Conservation (phyloP, 2,329 filamentous ascomycete species). For the Hypoxylon sp. region DNA sequence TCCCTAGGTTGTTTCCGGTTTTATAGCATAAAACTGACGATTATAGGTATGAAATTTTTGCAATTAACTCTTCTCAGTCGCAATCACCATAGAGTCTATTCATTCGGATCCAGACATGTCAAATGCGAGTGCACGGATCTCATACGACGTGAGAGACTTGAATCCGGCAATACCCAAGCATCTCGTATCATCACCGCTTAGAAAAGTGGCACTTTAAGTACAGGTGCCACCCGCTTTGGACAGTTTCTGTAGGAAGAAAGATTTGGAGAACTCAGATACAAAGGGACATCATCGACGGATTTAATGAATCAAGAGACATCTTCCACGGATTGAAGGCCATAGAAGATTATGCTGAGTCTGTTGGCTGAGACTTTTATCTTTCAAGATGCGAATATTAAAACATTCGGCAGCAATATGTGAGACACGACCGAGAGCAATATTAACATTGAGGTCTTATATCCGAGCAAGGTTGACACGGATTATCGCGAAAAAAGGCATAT, state of each 20-base stretch:
- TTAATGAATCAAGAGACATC: slow-evolving; percentile 23
- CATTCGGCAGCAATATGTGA: neutral
- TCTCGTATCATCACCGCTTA: neutral
- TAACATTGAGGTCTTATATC: neutral
- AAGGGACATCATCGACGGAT: neutral
- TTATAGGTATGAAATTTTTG: neutral
- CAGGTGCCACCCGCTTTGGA: neutral
- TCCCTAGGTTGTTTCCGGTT: neutral
- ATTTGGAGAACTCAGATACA: neutral
- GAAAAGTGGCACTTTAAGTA: neutral
- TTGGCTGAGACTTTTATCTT: slow-evolving; percentile 1
- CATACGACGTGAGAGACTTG: neutral
- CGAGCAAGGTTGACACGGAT: neutral
- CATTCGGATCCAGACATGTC: neutral
- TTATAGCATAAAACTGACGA: neutral
- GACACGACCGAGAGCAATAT: slow-evolving; percentile 7
- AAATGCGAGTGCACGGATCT: neutral
- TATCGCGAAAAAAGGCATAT: neutral
- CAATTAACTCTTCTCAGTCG: neutral
- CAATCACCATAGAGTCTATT: neutral
- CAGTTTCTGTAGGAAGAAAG: neutral
- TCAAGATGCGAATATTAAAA: neutral
- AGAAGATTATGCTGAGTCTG: slow-evolving; percentile 3
- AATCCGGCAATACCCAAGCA: neutral
- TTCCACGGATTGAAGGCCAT: neutral